phyloP scores from a whole-genome alignment of 805 yeast genomes.

The Teunomyces lycoperdinae region DNA sequence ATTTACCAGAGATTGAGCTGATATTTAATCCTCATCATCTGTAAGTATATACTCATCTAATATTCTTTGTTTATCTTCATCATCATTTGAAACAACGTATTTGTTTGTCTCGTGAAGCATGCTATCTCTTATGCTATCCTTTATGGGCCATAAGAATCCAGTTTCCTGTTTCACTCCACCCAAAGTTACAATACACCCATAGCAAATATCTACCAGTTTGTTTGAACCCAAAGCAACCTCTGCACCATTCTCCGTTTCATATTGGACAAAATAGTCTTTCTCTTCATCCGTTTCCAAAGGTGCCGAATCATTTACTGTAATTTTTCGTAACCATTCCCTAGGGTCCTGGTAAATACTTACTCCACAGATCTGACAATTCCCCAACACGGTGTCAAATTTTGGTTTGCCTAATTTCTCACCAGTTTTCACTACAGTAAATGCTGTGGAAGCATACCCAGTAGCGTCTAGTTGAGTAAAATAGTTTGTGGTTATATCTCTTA shows the following conservation, averaged over 20 bases:
- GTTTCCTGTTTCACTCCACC: slow-evolving; percentile 33
- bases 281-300: slow-evolving; percentile 45
- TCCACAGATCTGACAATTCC: slow-evolving; percentile 56
- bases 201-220: slow-evolving; percentile 50
- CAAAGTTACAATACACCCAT: slow-evolving; percentile 71
- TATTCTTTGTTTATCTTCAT: slow-evolving; percentile 31
- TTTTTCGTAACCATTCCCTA: slow-evolving; percentile 61
- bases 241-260: slow-evolving; percentile 6
- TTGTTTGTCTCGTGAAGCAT: slow-evolving; percentile 1
- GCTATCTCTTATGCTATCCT: slow-evolving; percentile 5
- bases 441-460: slow-evolving; percentile 78
- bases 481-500: slow-evolving; percentile 71
- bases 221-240: slow-evolving; percentile 14
- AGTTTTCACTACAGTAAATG: slow-evolving; percentile 88
- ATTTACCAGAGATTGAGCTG: neutral
- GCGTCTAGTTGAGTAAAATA: slow-evolving; percentile 72
- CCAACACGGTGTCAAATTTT: slow-evolving; percentile 12
- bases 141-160: slow-evolving; percentile 37
- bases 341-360: slow-evolving; percentile 55
- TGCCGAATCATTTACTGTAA: slow-evolving; percentile 59
- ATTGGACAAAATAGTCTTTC: slow-evolving; percentile 21
- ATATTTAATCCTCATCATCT: slow-evolving; percentile 16
- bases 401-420: slow-evolving; percentile 73
- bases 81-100: slow-evolving; percentile 6
- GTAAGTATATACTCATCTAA: slow-evolving; percentile 49